Conservation (phyloP, 768 basidiomycete genomes). For the Russula foetens region DNA sequence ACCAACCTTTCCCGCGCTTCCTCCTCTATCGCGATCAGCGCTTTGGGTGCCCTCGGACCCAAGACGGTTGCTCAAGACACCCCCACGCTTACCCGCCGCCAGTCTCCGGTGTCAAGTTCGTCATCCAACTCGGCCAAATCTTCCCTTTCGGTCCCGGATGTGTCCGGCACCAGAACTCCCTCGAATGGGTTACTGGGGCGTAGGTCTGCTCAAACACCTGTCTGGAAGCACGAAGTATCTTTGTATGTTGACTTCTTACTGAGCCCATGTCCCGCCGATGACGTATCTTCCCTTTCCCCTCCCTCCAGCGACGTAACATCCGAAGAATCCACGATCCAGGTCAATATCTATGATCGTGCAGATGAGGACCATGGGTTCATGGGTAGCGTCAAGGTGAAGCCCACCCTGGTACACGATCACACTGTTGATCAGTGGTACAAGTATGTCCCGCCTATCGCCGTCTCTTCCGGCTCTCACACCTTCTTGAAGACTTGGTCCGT, state of each 20-base stretch:
- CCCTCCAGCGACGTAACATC: conserved; percentile 83
- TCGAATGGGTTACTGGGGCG: conserved; percentile 42
- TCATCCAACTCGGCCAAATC: conserved; percentile 18
- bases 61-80: conserved; percentile 32
- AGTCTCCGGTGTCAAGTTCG: conserved; percentile 11
- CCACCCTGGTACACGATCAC: conserved; percentile 84
- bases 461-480: neutral
- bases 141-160: conserved; percentile 19
- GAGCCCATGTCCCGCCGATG: neutral
- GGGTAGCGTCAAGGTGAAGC: conserved; percentile 87
- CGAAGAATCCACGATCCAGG: conserved; percentile 69
- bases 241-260: conserved; percentile 59
- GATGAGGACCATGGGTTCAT: conserved; percentile 80
- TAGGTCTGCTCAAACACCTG: conserved; percentile 75
- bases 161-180: conserved; percentile 24
- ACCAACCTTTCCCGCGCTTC: conserved; percentile 47
- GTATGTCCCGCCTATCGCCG: conserved; percentile 40
- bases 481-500: conserved; percentile 52
- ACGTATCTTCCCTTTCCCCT: conserved; percentile 8
- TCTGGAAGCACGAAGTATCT: conserved; percentile 98
- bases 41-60: conserved; percentile 54
- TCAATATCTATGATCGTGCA: conserved; percentile 90
- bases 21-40: conserved; percentile 56
- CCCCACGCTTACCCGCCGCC: conserved; percentile 9
- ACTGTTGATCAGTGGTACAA: conserved; percentile 97